Percentiles rank a stretch among this genome's conserved stretches.
Evolutionary conservation across 148 eudicot genomes (phyloP).

Genomic region (Amaranthus hypochondriacus): DNA sequence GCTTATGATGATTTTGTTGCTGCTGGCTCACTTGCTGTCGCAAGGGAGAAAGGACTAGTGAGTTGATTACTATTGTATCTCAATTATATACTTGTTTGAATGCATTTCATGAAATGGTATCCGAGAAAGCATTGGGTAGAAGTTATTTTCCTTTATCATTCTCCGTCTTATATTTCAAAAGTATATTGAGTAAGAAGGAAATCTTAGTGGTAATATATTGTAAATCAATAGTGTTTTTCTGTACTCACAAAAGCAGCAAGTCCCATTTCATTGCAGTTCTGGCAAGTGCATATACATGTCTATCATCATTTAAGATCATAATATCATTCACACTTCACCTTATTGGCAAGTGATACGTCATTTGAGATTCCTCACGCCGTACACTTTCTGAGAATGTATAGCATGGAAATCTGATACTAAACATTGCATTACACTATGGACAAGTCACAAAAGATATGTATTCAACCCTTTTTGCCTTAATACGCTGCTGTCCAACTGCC

Average conservation of each 20-base stretch:
- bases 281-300: not conserved
- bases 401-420: not conserved
- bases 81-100: conserved; percentile 2
- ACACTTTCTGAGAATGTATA: not conserved
- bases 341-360: too few relatives aligned
- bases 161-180: not conserved
- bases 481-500: too few relatives aligned
- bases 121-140: not conserved
- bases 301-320: not conserved
- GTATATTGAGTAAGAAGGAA: not conserved
- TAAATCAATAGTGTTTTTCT: not conserved
- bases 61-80: conserved; percentile 26
- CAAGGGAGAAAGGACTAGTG: conserved; percentile 96
- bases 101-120: not conserved
- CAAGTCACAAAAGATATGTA: too few relatives aligned
- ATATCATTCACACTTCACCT: too few relatives aligned
- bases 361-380: too few relatives aligned
- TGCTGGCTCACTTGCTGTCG: conserved; percentile 79
- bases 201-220: not conserved
- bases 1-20: conserved; percentile 91
- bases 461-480: too few relatives aligned
- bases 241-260: not conserved
- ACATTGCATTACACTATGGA: too few relatives aligned
- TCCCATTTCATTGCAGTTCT: not conserved
- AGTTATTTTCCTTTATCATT: not conserved